Base-by-base conservation (phyloP, 495 filamentous ascomycete genomes). In the Chaetomium cochliodes region DNA sequence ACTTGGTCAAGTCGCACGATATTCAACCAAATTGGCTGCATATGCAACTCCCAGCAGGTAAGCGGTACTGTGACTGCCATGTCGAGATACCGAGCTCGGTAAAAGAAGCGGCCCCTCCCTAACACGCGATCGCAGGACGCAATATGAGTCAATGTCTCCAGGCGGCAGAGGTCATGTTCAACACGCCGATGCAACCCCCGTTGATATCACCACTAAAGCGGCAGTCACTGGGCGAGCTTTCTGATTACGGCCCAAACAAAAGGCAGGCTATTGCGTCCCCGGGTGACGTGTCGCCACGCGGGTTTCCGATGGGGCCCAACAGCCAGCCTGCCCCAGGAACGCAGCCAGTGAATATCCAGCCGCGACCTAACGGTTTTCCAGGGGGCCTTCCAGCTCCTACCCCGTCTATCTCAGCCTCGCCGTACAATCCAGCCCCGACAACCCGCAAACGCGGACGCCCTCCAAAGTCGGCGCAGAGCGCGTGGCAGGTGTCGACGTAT, bases 21-120 rank as follows among this genome's bases (percentile, higher is more conserved):
- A 69, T 82, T 39, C 69, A 77, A 72, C 77, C 78, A 25, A 70
- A 79, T 68, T 81, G 79, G 79, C 63, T 77, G 58, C 63, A 62
- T 41, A 81, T 82, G 76, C 80, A 80, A 66, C 73, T 82, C 54
- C 80, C 80, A 47, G 62, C 72, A 58, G 80, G 80, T 82, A 76
- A 57, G 77, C 76, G 33, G 25, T 42, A 18, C 28, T 47, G 42
- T 54, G 8, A 42, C 20, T 23, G 26, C 28, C 15, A 12, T 46
- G 58, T 55, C 41, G 18, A 33, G 8, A 20, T 5, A 11, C 8
- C 15, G 18, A 20, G 30, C 2, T 4, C 46, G 58, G 52, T 20
- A 47, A 64, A 42, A 57, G 26, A 37, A 37, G 1, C 9, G 9
- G 33, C 33, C 33, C 33, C 33, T 62, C 61, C 64, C 62, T 69